Percentiles rank a stretch among this genome's conserved stretches.
These are phyloP conservation scores for Backusella parvicylindrica DNA, from an alignment of 192 early-diverging fungal species.

Conservation along the genomic window DNA sequence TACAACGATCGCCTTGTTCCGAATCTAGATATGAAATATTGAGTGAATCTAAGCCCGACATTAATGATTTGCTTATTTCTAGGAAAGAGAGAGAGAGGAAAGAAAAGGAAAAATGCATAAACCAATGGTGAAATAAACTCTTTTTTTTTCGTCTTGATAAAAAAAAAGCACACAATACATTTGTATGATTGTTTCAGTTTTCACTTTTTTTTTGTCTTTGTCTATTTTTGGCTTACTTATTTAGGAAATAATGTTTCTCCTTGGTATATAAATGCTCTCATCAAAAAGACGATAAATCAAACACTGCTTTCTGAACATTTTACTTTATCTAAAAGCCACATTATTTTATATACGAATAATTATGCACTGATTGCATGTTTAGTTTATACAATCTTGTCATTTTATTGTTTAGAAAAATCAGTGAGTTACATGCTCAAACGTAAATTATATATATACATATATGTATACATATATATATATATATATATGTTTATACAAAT, in stretches of 20 bases:
- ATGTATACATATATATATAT: too few species aligned
- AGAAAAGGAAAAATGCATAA: background rate
- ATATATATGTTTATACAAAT: too few species aligned
- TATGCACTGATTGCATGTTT: too few species aligned
- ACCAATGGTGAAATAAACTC: background rate
- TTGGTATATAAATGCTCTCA: background rate
- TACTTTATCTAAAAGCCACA: background rate
- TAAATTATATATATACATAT: too few species aligned
- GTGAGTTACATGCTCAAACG: too few species aligned
- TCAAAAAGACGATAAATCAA: background rate
- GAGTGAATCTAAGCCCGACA: conserved; percentile 2
- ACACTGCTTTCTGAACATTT: background rate
- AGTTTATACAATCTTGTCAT: too few species aligned
- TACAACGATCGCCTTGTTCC: background rate
- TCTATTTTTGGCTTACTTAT: background rate
- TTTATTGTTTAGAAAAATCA: too few species aligned
- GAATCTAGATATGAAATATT: conserved; percentile 2
- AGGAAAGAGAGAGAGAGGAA: background rate
- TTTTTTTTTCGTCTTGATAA: background rate
- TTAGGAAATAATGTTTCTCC: background rate
- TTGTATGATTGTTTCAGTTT: background rate
- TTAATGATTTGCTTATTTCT: background rate
- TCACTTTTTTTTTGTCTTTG: background rate
- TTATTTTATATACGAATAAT: background rate
- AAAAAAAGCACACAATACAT: background rate